Base-by-base conservation (phyloP, 768 basidiomycete species). In the Leucocoprinus birnbaumii region DNA sequence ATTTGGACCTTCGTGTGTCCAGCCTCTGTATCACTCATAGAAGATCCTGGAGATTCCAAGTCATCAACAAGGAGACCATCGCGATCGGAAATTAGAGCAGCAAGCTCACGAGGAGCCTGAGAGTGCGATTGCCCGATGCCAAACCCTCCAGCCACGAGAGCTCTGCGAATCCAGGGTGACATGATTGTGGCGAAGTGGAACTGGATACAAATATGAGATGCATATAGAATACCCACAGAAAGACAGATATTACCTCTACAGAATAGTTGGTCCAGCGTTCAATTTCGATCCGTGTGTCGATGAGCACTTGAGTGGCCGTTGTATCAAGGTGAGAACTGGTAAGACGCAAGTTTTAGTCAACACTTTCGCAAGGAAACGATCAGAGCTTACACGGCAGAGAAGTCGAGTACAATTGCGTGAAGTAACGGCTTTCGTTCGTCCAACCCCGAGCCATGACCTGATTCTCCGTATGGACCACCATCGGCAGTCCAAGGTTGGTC, bases 401-500 rank as follows among this genome's bases (percentile, higher is more conserved):
- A 92, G 68, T 99, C 97, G n/a, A 98, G 75, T 25, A 99, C 89
- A 60, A 99, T 81, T 13, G 96, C 94, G 53, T 85, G 86, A 43
- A 98, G 73, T 21, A 73, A 66, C 0, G 95, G 92, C 63, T 79
- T 84, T 62, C 69, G 71, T 25, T 72, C 64, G 57, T 89, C 80
- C 13, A 70, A 72, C 47, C 62, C 69, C 57, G 75, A 79, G 40
- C 84, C 83, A 21, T 72, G 77, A 0, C 63, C 73, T 0, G 69
- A 70, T 3, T 73, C 72, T 11, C 77, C 75, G n/a, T 76, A 73
- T 48, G 90, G 89, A 24, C 92, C 91, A 9, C 91, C 85, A 62
- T 97, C 94, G 66, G n/a, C n/a, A n/a, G 98, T 99, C 96, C 96
- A 99, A 13, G 91, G 81, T 41, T 94, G 83, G 66, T 96, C 93